Percentiles rank a stretch among this genome's conserved stretches.
phyloP scores from a whole-genome alignment of 148 eudicot species.

The Cornus suecica region DNA sequence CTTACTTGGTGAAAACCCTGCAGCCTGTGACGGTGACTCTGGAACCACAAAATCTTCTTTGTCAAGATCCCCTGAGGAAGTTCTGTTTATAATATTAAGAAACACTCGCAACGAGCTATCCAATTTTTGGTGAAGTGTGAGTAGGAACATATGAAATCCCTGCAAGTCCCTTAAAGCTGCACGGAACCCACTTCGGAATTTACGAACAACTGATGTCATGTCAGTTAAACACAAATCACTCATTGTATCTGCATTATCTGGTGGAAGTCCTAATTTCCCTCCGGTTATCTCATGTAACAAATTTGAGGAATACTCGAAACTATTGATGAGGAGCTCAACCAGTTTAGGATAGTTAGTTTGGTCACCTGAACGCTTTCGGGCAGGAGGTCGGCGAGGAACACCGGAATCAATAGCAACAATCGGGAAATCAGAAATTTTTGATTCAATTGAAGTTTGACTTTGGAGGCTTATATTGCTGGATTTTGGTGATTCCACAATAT shows the following conservation, averaged over 20 bases:
- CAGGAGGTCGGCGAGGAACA: constrained; percentile 98
- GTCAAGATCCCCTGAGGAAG: constrained; percentile 59
- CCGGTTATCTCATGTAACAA: constrained; percentile 75
- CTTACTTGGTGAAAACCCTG: constrained; percentile 46
- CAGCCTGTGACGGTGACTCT: constrained; percentile 47
- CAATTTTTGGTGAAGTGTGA: constrained; percentile 89
- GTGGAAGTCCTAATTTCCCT: constrained; percentile 67
- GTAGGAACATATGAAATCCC: constrained; percentile 94
- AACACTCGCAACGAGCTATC: constrained; percentile 71
- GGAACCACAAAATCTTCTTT: constrained; percentile 71
- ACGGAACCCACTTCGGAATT: constrained; percentile 82
- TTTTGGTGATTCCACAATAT: constrained; percentile 44
- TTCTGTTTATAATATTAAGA: constrained; percentile 52
- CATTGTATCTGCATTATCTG: constrained; percentile 30
- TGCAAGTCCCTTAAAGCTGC: constrained; percentile 87
- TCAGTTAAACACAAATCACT: constrained; percentile 33
- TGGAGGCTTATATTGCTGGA: constrained; percentile 41
- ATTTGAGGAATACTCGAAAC: constrained; percentile 69
- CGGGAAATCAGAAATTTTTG: constrained; percentile 41
- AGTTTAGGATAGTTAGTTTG: constrained; percentile 83
- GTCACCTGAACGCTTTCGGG: constrained; percentile 83
- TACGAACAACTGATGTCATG: constrained; percentile 57
- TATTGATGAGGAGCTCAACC: constrained; percentile 91
- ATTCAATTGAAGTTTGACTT: constrained; percentile 42
- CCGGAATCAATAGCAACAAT: constrained; percentile 96